Evolutionary conservation across 306 rosid genomes (phyloP).

Genomic region (Nissolia schottii): DNA sequence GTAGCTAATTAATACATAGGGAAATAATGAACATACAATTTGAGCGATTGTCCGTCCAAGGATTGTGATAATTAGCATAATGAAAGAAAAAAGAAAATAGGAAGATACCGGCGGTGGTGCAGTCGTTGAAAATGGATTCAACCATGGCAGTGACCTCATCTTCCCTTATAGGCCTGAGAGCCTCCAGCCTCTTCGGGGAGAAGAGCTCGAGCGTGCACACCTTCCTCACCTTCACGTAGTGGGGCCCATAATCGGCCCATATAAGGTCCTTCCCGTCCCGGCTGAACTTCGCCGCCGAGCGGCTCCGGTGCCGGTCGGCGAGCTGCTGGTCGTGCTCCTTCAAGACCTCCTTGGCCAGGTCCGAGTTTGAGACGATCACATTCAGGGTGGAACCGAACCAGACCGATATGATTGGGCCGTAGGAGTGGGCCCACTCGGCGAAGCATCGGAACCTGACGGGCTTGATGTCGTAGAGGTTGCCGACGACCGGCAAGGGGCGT

Average conservation of each 20-base stretch:
- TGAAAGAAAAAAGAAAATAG: slow-evolving; percentile 23
- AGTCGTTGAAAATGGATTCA: slow-evolving; percentile 58
- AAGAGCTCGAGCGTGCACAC: slow-evolving; percentile 93
- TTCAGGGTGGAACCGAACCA: slow-evolving; percentile 82
- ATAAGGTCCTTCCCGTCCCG: slow-evolving; percentile 75
- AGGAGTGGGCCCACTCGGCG: slow-evolving; percentile 69
- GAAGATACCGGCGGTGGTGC: slow-evolving; percentile 41
- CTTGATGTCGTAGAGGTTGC: slow-evolving; percentile 77
- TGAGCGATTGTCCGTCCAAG: too few species aligned
- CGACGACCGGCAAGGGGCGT: slow-evolving; percentile 70
- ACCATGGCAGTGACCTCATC: slow-evolving; percentile 93
- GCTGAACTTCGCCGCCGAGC: slow-evolving; percentile 78
- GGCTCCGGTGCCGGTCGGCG: slow-evolving; percentile 63
- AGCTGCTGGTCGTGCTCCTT: slow-evolving; percentile 74
- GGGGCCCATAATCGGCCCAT: slow-evolving; percentile 96
- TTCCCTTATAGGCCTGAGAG: slow-evolving; percentile 72
- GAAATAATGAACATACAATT: too few species aligned
- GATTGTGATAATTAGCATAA: too few species aligned
- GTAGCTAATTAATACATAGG: too few species aligned
- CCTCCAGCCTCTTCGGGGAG: slow-evolving; percentile 61
- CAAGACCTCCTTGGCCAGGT: slow-evolving; percentile 62
- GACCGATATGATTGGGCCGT: slow-evolving; percentile 82
- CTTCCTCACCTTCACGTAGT: slow-evolving; percentile 93
- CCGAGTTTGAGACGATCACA: slow-evolving; percentile 63
- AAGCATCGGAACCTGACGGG: slow-evolving; percentile 86